Evolutionary conservation across 2,329 filamentous ascomycete species (phyloP).

Genomic region (Thielaviopsis ethacetica): DNA sequence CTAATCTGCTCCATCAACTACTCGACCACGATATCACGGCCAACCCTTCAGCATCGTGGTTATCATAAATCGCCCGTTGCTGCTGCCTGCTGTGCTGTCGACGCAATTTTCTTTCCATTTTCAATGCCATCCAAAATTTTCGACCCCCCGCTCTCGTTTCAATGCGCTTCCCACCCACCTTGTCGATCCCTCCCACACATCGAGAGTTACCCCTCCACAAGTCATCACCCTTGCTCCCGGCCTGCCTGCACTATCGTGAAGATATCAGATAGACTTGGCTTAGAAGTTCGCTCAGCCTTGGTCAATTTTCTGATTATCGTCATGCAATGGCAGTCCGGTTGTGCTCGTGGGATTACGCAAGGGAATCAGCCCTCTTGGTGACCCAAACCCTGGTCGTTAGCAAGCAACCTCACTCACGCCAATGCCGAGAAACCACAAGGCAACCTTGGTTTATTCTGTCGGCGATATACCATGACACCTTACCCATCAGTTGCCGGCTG

Average conservation of each 20-base stretch:
- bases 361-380: neutral
- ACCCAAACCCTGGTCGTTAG: neutral
- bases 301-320: neutral
- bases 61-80: too few relatives aligned
- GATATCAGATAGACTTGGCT: neutral
- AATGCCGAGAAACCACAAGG: neutral
- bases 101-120: neutral
- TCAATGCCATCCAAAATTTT: conserved; percentile 8
- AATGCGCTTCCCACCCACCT: conserved; percentile 10
- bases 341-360: neutral
- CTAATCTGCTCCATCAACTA: too few relatives aligned
- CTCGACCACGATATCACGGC: neutral
- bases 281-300: neutral
- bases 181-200: conserved; percentile 10
- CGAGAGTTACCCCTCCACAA: conserved; percentile 9
- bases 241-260: conserved; percentile 1
- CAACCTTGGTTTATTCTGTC: neutral
- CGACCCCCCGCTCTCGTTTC: conserved; percentile 10
- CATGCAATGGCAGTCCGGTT: neutral
- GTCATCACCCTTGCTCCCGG: conserved; percentile 7
- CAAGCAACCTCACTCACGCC: neutral
- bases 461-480: neutral
- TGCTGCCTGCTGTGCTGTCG: neutral
- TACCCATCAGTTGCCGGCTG: neutral
- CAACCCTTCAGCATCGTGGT: neutral